These are phyloP conservation scores for Cytospora paraplurivora DNA, from an alignment of 2,329 filamentous ascomycete species.

Conservation along the genomic window DNA sequence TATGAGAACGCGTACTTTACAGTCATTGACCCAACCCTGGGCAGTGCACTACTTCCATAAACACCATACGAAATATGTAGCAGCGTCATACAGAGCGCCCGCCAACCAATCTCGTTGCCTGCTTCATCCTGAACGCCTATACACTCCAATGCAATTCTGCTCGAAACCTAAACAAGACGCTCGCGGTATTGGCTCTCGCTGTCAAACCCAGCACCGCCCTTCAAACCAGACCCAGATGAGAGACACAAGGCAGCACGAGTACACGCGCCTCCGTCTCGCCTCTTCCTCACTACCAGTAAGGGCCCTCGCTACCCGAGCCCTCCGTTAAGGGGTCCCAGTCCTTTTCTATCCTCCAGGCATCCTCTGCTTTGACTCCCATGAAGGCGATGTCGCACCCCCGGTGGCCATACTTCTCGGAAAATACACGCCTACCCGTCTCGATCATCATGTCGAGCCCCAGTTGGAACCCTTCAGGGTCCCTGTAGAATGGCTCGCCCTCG, in stretches of 20 bases:
- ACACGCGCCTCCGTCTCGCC: constrained; percentile 25
- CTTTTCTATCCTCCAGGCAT: constrained; percentile 42
- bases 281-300: constrained; percentile 29
- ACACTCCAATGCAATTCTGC: not conserved
- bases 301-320: constrained; percentile 31
- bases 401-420: constrained; percentile 47
- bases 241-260: too few species aligned
- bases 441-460: constrained; percentile 48
- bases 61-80: not conserved
- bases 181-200: too few species aligned
- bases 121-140: not conserved
- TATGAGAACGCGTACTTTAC: constrained; percentile 14
- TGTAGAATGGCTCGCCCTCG: constrained; percentile 55
- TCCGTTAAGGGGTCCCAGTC: constrained; percentile 38
- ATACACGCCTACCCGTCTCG: constrained; percentile 46
- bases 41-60: not conserved
- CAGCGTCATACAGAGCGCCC: not conserved
- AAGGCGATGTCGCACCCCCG: constrained; percentile 40
- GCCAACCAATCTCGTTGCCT: not conserved
- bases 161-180: not conserved
- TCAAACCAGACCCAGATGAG: constrained; percentile 9
- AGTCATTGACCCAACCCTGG: constrained; percentile 22
- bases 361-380: constrained; percentile 37
- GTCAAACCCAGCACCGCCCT: not conserved
- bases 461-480: constrained; percentile 50